Conservation (phyloP, 2,329 filamentous ascomycete genomes). For the Calonectria crousiana region DNA sequence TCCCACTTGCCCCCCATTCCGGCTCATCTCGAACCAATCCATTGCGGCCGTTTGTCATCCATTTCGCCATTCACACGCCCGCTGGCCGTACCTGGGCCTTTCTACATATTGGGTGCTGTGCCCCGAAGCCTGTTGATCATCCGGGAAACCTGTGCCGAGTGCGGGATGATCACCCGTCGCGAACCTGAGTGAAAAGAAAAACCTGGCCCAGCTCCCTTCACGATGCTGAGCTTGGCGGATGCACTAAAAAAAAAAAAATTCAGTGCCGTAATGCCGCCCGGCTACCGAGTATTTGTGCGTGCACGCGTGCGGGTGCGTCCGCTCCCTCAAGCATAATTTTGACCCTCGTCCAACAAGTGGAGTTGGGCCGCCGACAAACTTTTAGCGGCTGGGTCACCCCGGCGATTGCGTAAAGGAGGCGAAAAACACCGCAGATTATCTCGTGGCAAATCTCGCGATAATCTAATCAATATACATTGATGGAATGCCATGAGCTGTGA, state of each 20-base stretch:
- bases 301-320: not conserved
- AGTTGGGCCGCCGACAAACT: not conserved
- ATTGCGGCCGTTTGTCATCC: not conserved
- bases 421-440: not conserved
- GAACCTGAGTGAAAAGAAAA: not conserved
- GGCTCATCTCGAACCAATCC: not conserved
- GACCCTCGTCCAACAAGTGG: not conserved
- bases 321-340: conserved; percentile 6
- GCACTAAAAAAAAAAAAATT: too few species aligned
- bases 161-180: not conserved
- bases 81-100: not conserved
- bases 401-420: not conserved
- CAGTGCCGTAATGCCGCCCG: not conserved
- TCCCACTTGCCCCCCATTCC: not conserved
- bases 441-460: not conserved
- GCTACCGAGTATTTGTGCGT: not conserved
- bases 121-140: not conserved
- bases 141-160: not conserved
- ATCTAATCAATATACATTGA: not conserved
- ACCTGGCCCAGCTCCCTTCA: not conserved
- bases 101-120: not conserved
- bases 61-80: not conserved
- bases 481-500: not conserved
- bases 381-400: not conserved
- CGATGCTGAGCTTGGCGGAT: not conserved